Evolutionary conservation across 2,329 filamentous ascomycete species (phyloP), one percentile per base, ranked within the genome.

Genomic region (Trematosphaeria pertusa): DNA sequence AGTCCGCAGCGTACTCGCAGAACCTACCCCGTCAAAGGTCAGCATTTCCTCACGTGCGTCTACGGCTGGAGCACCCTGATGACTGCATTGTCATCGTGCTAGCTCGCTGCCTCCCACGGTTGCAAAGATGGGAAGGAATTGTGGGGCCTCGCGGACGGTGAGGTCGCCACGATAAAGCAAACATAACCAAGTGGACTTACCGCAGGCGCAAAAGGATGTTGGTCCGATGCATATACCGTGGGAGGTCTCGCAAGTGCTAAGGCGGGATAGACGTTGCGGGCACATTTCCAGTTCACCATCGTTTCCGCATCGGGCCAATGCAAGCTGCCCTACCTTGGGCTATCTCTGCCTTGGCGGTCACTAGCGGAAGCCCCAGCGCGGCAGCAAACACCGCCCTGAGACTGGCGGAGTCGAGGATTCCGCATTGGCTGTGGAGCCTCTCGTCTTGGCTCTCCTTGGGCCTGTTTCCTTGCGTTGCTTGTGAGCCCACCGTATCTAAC

Each of bases 391-490:
- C 50, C 56, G 50, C 51, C 55, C 59, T 59, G 54, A 61, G 35
- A 51, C 54, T 44, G 54, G 62, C 64, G 57, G 63, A 65, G 54
- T 61, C 55, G 50, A 59, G 52, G 45, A 46, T 52, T 58, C 59
- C 54, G 57, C 58, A 58, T 59, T 54, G 50, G 47, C 40, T 48
- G 54, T 62, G 58, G 56, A 58, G 48, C 43, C 52, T 54, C 45
- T 37, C 17, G 17, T 37, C 65, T 71, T 68, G 67, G 65, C 64
- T 48, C 15, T 43, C 58, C 66, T 69, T 69, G 61, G 65, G 19
- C 26, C 40, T 62, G 50, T 62, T 63, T 62, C 65, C 67, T 67
- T 69, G 63, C 61, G 54, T 66, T 68, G 64, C 65, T 70, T 70
- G 65, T 69, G 59, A 55, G 52, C 54, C 56, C 57, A 42, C 52